Base-by-base conservation (phyloP, 345 rosid genomes). In the Aegle marmelos region DNA sequence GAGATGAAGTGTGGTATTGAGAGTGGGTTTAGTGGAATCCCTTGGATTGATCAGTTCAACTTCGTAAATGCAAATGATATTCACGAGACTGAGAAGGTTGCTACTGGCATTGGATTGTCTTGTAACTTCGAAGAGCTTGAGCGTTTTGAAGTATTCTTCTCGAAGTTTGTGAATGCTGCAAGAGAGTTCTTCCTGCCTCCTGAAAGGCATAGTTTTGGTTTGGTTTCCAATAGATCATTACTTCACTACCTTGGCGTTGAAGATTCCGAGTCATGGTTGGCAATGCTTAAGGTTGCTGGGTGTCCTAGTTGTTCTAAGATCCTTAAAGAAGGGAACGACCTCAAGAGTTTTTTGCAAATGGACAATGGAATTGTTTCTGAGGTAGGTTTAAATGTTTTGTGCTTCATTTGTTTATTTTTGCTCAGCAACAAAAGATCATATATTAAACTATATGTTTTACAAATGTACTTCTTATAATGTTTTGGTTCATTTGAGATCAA, bases 251-350 rank as follows among this genome's bases (percentile, higher is more conserved):
- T 89, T 80, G 88, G 82, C 82, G 75, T 87, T 71, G 83, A 76
- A 77, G 89, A 75, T 79, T 83, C 90, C 78, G 83, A 74, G 77
- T 86, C 94, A 9, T 94, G 98, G 99, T 84, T 84, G 69, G 87
- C 88, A 16, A 79, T 87, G 86, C 79, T 90, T 75, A 85, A 86
- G 78, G 80, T 79, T 75, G 90, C 89, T 80, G 97, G 94, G 76
- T 94, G 97, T 80, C 94, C 91, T 68, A 83, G 83, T 57, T 92
- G 93, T 84, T 90, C 93, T 80, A 92, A 83, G 88, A 82, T 85
- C 83, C 76, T 92, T 31, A 87, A 89, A 82, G 91, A 82, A 21
- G 87, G 67, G 63, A 87, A 90, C 64, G 91, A 89, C 70, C 84
- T 96, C 61, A 79, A 73, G 82, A 83, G 82, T 79, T 80, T 75